Percentiles rank a stretch among this genome's conserved stretches.
phyloP scores from a whole-genome alignment of 129 eudicot genomes.

The Flaveria robusta region DNA sequence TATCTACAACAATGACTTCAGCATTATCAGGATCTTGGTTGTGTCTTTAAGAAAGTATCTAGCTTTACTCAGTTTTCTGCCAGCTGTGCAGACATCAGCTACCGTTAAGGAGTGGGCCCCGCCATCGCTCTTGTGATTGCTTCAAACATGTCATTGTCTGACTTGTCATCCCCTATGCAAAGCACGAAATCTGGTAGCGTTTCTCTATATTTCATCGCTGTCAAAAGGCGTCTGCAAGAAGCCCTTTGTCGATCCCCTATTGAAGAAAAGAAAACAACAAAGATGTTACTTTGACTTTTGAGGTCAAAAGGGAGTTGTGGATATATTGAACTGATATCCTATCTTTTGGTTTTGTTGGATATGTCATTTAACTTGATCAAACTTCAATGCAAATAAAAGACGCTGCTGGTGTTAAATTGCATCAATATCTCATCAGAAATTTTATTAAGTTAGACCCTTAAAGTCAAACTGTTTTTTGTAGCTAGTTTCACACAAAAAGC shows the following conservation, averaged over 20 bases:
- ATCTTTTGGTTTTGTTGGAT: background rate
- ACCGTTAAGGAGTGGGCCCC: slow-evolving; percentile 58
- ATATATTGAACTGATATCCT: background rate
- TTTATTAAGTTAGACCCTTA: too few relatives aligned
- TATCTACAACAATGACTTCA: slow-evolving; percentile 1
- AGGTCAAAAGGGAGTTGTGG: background rate
- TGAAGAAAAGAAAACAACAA: background rate
- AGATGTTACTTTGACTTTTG: background rate
- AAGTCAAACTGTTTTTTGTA: too few relatives aligned
- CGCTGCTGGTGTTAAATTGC: too few relatives aligned
- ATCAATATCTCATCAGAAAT: too few relatives aligned
- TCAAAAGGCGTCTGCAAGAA: slow-evolving; percentile 64
- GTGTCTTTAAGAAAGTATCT: slow-evolving; percentile 76
- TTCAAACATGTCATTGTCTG: slow-evolving; percentile 91
- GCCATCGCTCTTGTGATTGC: slow-evolving; percentile 61
- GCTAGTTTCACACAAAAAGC: too few relatives aligned
- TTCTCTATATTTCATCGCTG: slow-evolving; percentile 57
- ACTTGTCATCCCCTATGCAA: slow-evolving; percentile 83
- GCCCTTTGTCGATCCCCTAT: slow-evolving; percentile 85
- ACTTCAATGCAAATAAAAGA: too few relatives aligned
- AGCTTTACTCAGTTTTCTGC: slow-evolving; percentile 82
- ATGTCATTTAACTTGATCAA: too few relatives aligned
- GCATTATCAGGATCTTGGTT: slow-evolving; percentile 60
- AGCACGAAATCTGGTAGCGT: slow-evolving; percentile 79
- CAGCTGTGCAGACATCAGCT: slow-evolving; percentile 82